Evolutionary conservation across 2,329 filamentous ascomycete species (phyloP).

Genomic region (Neopestalotiopsis sp.): DNA sequence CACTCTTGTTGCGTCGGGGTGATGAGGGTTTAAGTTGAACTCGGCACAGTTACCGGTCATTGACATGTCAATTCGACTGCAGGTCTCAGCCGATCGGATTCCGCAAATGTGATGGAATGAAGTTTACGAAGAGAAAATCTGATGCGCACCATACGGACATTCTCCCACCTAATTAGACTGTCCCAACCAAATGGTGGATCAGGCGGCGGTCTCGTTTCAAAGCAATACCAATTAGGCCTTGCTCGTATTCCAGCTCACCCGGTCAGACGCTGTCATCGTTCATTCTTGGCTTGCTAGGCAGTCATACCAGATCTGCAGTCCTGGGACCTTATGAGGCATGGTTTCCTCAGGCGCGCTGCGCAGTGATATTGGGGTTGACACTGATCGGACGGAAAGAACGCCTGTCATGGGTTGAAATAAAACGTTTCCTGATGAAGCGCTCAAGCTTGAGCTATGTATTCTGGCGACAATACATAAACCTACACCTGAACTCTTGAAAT

Average conservation of each 20-base stretch:
- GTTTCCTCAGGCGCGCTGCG: neutral
- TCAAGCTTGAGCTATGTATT: no score
- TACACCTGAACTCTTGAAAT: no score
- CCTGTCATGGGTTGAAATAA: no score
- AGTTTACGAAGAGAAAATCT: neutral
- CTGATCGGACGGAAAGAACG: no score
- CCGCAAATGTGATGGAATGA: neutral
- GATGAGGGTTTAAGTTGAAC: neutral
- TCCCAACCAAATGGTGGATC: neutral
- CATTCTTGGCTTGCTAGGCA: neutral
- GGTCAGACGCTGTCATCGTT: neutral
- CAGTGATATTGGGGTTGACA: no score
- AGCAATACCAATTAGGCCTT: neutral
- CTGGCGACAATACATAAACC: no score
- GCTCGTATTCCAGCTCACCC: neutral
- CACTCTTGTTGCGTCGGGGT: neutral
- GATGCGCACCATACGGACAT: neutral
- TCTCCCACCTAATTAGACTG: neutral
- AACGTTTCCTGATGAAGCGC: no score
- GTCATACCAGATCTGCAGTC: neutral
- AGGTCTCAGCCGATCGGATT: conserved; percentile 1
- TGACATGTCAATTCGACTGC: neutral
- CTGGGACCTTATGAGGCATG: neutral
- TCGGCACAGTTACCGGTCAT: neutral
- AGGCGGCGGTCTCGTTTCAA: conserved; percentile 1